Percentiles rank a stretch among this genome's conserved stretches.
phyloP scores from a whole-genome alignment of 306 rosid genomes.

The Dalbergia oliveri region DNA sequence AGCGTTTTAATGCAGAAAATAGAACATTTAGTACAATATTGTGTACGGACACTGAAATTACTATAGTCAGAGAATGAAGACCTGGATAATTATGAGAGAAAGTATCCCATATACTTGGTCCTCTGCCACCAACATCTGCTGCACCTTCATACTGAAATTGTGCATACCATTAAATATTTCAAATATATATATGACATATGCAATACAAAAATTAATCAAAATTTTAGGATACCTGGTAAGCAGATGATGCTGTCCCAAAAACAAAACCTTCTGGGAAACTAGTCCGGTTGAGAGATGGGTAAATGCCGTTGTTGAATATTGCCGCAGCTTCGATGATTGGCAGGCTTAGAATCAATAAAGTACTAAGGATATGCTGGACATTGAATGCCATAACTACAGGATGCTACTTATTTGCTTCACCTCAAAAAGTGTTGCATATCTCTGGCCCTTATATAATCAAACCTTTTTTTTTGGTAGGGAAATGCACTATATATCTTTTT shows the following conservation, averaged over 20 bases:
- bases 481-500: too few relatives aligned
- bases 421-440: too few relatives aligned
- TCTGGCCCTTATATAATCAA: background rate
- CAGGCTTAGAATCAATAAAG: background rate
- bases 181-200: background rate
- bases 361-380: background rate
- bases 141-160: slow-evolving; percentile 33
- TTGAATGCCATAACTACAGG: slow-evolving; percentile 27
- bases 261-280: slow-evolving; percentile 49
- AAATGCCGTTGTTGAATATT: background rate
- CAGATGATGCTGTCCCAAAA: slow-evolving; percentile 47
- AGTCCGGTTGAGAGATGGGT: slow-evolving; percentile 1
- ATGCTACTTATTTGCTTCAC: background rate
- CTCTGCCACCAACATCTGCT: slow-evolving; percentile 18
- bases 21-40: background rate
- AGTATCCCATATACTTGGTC: slow-evolving; percentile 29
- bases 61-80: background rate
- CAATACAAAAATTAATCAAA: background rate
- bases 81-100: slow-evolving; percentile 33
- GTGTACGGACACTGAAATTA: too few relatives aligned
- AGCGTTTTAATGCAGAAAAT: background rate
- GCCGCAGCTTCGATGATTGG: background rate
- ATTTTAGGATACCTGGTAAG: slow-evolving; percentile 43
- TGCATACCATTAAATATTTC: too few relatives aligned
- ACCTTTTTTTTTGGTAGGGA: too few relatives aligned